Base-by-base conservation (phyloP, 176 grass and related monocot genomes). In the Rhynchospora tenuis region DNA sequence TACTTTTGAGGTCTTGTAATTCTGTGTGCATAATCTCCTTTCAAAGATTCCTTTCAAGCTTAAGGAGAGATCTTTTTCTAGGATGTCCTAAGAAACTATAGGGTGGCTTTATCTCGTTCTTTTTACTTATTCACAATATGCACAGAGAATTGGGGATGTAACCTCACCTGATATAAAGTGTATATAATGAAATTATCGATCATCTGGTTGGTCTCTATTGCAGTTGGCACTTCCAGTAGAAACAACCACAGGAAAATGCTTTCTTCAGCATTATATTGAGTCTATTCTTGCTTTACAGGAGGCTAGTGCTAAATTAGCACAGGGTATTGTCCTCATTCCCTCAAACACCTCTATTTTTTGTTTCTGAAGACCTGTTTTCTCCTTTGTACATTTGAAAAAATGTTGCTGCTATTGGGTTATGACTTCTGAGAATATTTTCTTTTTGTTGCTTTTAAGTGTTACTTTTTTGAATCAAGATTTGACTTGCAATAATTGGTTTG, bases 221-320 rank as follows among this genome's bases (percentile, higher is more conserved):
- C 86, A 98, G 95, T 87, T 98, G 89, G 90, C 95, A 84, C 90
- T 98, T 29, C 95, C 95, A 46, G 69, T 83, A 64, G 95, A 98
- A 85, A 95, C 92, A 11, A 91, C 90, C 64, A 93, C 92, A 33
- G 95, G 90, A 44, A 91, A 87, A 89, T 98, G 91, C 79, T 98
- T 94, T 78, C 88, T 98, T 77, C 92, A 95, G 72, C 95, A 98
- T 52, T 98, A 98, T 56, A 91, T 95, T 70, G 92, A 98, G 27
- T 93, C 92, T 61, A 98, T 98, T 90, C 80, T 98, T 59, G 85
- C 91, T 73, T 87, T 98, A 79, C 93, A 98, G 83, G 96, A 91
- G 50, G 84, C 93, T 27, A 95, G 89, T 83, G 89, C 89, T 89
- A 89, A 88, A 90, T 48, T 84, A 67, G 80, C 67, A 83, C 81